Evolutionary conservation across 2,329 filamentous ascomycete species (phyloP).

Genomic region (Phaeosphaeriaceae sp.): DNA sequence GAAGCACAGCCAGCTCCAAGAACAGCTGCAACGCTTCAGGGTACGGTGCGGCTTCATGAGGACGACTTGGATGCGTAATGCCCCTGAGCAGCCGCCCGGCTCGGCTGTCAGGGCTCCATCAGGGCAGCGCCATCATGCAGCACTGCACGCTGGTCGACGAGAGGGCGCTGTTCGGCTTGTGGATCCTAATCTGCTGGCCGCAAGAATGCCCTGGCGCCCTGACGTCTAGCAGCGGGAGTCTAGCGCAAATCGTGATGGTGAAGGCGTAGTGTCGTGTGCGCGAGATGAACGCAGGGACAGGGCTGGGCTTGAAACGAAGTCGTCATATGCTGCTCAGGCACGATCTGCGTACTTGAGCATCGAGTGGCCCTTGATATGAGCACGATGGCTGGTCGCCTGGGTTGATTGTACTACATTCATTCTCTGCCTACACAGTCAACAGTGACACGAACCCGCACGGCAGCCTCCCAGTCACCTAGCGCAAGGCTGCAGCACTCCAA

Average conservation of each 20-base stretch:
- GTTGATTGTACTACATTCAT: constrained; percentile 13
- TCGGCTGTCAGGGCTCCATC: constrained; percentile 5
- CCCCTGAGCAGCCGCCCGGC: not conserved
- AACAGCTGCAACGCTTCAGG: constrained; percentile 18
- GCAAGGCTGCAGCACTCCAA: constrained; percentile 1
- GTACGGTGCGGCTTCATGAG: not conserved
- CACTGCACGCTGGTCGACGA: constrained; percentile 5
- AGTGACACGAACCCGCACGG: constrained; percentile 24
- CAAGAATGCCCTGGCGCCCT: constrained; percentile 40
- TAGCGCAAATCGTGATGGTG: constrained; percentile 36
- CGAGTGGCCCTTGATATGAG: constrained; percentile 32
- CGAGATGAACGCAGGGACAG: constrained; percentile 42
- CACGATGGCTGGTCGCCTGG: constrained; percentile 25
- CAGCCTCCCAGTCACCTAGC: constrained; percentile 4
- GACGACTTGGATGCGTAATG: not conserved
- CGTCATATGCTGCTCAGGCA: constrained; percentile 31
- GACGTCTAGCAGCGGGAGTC: constrained; percentile 35
- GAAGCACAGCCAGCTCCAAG: constrained; percentile 18
- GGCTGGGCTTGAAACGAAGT: constrained; percentile 35
- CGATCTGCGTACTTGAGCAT: constrained; percentile 44
- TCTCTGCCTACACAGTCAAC: constrained; percentile 17
- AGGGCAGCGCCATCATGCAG: constrained; percentile 9
- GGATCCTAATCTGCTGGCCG: constrained; percentile 37
- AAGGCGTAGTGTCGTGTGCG: constrained; percentile 33
- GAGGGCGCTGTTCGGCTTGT: constrained; percentile 17